Percentiles rank a stretch among this genome's conserved stretches.
Evolutionary conservation across 169 alveolate species (phyloP).

Genomic region (Hepatocystis sp.): DNA sequence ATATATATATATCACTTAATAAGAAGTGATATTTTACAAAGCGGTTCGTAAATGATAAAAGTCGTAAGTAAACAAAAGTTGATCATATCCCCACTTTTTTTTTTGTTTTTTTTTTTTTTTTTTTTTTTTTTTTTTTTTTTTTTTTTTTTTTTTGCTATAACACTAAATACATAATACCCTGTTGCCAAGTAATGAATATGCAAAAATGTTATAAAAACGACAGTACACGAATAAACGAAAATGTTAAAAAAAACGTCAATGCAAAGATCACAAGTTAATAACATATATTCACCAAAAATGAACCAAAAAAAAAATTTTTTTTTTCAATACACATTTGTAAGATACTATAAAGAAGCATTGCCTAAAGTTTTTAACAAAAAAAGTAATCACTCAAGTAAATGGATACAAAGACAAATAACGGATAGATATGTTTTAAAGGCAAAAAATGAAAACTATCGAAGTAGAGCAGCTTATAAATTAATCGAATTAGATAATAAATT

Average conservation of each 20-base stretch:
- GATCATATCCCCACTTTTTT: too few relatives aligned
- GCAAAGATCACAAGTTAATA: too few relatives aligned
- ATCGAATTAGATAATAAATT: constrained; percentile 84
- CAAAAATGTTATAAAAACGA: background rate
- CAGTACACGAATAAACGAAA: background rate
- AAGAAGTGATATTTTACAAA: too few relatives aligned
- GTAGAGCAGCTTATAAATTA: constrained; percentile 86
- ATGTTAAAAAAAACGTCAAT: background rate
- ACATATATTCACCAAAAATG: background rate
- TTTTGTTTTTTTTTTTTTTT: too few relatives aligned
- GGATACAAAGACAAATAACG: constrained; percentile 86
- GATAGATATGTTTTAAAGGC: constrained; percentile 83
- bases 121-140: too few relatives aligned
- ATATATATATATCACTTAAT: too few relatives aligned
- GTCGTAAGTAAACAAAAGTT: too few relatives aligned
- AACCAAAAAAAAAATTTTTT: constrained; percentile 18
- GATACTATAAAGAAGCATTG: constrained; percentile 65
- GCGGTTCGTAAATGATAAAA: too few relatives aligned
- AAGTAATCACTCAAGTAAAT: constrained; percentile 82
- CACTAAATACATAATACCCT: background rate
- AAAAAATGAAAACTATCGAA: constrained; percentile 86
- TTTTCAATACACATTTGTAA: constrained; percentile 9
- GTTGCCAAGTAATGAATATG: background rate
- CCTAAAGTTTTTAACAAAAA: constrained; percentile 72
- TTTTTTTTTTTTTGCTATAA: background rate